Base-by-base conservation (phyloP, 164 flowering plant species). In the Santalum album region DNA sequence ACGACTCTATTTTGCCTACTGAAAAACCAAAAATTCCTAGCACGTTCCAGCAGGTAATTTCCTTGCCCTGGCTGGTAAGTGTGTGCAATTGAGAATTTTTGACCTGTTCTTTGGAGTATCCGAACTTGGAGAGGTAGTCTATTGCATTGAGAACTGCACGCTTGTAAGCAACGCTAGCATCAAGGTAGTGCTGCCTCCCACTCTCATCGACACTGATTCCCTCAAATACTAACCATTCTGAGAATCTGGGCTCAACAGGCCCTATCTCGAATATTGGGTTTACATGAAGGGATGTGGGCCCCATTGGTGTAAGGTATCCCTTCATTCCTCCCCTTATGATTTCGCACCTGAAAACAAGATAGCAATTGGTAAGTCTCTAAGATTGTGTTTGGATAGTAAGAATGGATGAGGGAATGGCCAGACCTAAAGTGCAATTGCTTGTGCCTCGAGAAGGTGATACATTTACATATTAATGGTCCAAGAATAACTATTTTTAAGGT, bases 21-120 rank as follows among this genome's bases (percentile, higher is more conserved):
- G n/a, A n/a, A n/a, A n/a, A n/a, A n/a, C n/a, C n/a, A n/a, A n/a
- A n/a, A n/a, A n/a, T n/a, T n/a, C n/a, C n/a, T n/a, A n/a, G n/a
- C n/a, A n/a, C n/a, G n/a, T n/a, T n/a, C n/a, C n/a, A n/a, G n/a
- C 9, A 9, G 4, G 34, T 29, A 4, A 29, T 3, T 29, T 29
- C 34, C 34, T 29, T 4, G 34, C 4, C 34, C 34, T 3, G 34
- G 4, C 34, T 9, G 4, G 9, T 29, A 29, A 4, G 9, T 29
- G 34, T n/a, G n/a, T n/a, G n/a, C n/a, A n/a, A 29, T 9, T 29
- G 34, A 29, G 34, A 38, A 38, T 9, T 15, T 38, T 38, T n/a
- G n/a, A 87, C 96, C 86, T 88, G 96, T 58, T 88, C 96, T 69
- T 89, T 92, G 25, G 96, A 75, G 82, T 89, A 92, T 12, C 98